Base-by-base conservation (phyloP, 1,139 yeast genomes). In the Starmera stellimalicola region DNA sequence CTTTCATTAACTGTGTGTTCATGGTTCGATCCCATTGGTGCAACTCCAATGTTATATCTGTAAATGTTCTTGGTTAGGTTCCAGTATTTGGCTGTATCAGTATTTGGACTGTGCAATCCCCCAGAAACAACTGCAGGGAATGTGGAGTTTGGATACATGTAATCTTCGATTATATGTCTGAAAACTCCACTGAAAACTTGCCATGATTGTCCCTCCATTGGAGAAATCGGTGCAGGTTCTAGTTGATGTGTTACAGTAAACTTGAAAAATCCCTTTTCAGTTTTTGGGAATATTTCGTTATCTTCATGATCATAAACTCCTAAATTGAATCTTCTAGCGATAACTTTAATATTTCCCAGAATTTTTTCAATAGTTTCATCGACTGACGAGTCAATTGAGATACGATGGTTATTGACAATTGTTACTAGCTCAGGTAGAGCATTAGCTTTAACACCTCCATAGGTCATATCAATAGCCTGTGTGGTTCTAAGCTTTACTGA, bases 61-160 rank as follows among this genome's bases (percentile, higher is more conserved):
- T 68, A 83, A 39, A 87, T 82, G 52, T 81, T 73, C 35, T 65
- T 63, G n/a, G 87, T 71, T 51, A 85, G 63, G 33, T 64, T 57
- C 88, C 93, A 82, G 59, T 81, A 84, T 52, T 73, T 70, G 51
- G 73, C 70, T 7, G 95, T 84, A 53, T 85, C 95, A 3, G 95
- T 85, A 56, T 84, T 85, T 51, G 15, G 72, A 62, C 9, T 94
- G 93, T 2, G 87, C 61, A 16, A 74, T 6, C 30, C 30, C 3
- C 51, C 34, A 48, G 52, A 20, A 37, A 17, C 58, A 32, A 80
- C 62, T 22, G 77, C 58, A 18, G 73, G 39, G 14, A 43, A 37
- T 10, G 42, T 40, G 2, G 37, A 40, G n/a, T 34, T 40, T 28
- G 43, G 37, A 33, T 50, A 47, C 18, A 53, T 45, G 38, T 66